Base-by-base conservation (phyloP, 2,329 filamentous ascomycete species). In the Penicillium thymicola region DNA sequence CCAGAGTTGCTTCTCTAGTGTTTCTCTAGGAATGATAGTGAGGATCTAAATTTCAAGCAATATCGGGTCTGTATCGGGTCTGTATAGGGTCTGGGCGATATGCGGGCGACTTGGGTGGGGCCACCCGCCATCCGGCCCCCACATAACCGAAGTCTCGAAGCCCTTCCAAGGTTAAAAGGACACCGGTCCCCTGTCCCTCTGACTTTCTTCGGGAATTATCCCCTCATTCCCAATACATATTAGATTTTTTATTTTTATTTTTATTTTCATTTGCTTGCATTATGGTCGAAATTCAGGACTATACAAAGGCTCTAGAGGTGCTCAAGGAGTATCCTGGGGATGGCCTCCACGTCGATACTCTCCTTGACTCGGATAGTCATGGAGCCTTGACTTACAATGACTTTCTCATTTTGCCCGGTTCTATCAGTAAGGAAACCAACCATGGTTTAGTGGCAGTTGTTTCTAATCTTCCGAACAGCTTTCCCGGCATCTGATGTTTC, bases 381-480 rank as follows among this genome's bases (percentile, higher is more conserved):
- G 94, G 94, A 62, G 94, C 94, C 70, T 83, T 99, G 71, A 97
- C 93, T 57, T 99, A 97, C 84, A 99, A 99, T 78, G 94, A 99
- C 79, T 99, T 99, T 81, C 86, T 99, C 60, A 80, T 99, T 69
- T 84, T 99, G 60, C 94, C 94, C 58, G 95, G 95, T 74, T 96
- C 97, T 81, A 97, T 99, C 79, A 94, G 83, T 85, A 80, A 68
- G 76, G 59, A 42, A 46, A 16, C 23, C 53, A 58, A 59, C 50
- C 48, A n/a, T 44, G 1, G 25, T 47, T 36, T 14, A 25, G 4
- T 10, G 18, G 7, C 4, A 1, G 5, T 11, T 7, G 5, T n/a
- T 4, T 47, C 53, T 55, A 46, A 52, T 18, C n/a, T 4, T 6
- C 10, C 2, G 14, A 16, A 65, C 53, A 85, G 83, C 93, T 77